A percentile compares a stretch with the other conserved stretches of the same genome.
These are phyloP conservation scores for Daldinia grandis DNA, from an alignment of 495 filamentous ascomycete genomes.

Conservation along the genomic window DNA sequence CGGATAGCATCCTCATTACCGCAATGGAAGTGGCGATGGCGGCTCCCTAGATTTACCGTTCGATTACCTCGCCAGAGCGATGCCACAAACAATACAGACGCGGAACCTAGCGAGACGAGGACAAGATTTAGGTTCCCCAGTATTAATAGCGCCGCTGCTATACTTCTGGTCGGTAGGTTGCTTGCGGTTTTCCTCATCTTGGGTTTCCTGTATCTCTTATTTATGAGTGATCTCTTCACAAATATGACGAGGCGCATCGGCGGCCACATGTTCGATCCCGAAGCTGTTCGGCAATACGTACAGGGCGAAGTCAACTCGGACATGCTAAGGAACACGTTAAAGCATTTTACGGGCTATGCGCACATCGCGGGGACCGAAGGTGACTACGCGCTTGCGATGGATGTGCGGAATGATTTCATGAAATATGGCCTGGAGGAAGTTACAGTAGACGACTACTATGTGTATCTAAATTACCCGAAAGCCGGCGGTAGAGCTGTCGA, in stretches of 20 bases:
- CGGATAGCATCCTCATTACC: slow-evolving; percentile 58
- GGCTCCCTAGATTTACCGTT: slow-evolving; percentile 54
- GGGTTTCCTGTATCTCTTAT: slow-evolving; percentile 79
- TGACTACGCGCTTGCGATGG: slow-evolving; percentile 81
- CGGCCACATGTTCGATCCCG: slow-evolving; percentile 68
- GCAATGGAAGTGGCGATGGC: slow-evolving; percentile 60
- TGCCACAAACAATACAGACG: slow-evolving; percentile 12
- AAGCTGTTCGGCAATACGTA: slow-evolving; percentile 72
- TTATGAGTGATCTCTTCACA: slow-evolving; percentile 81
- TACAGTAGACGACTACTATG: slow-evolving; percentile 76
- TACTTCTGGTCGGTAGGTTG: slow-evolving; percentile 73
- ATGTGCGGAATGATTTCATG: slow-evolving; percentile 76
- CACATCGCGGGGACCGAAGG: slow-evolving; percentile 93
- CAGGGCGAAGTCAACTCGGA: slow-evolving; percentile 71
- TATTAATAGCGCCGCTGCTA: slow-evolving; percentile 45
- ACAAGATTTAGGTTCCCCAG: slow-evolving; percentile 41
- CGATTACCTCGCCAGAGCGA: slow-evolving; percentile 48
- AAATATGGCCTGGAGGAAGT: slow-evolving; percentile 76
- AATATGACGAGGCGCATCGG: slow-evolving; percentile 62
- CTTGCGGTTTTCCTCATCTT: slow-evolving; percentile 78
- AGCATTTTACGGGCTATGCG: slow-evolving; percentile 77
- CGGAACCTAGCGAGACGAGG: slow-evolving; percentile 32
- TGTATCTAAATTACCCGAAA: slow-evolving; percentile 93
- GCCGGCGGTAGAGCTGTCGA: slow-evolving; percentile 78
- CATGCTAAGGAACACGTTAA: slow-evolving; percentile 73